Evolutionary conservation across 2,329 filamentous ascomycete species (phyloP), one percentile per base, ranked within the genome.

Genomic region (Diaporthe citriasiana): DNA sequence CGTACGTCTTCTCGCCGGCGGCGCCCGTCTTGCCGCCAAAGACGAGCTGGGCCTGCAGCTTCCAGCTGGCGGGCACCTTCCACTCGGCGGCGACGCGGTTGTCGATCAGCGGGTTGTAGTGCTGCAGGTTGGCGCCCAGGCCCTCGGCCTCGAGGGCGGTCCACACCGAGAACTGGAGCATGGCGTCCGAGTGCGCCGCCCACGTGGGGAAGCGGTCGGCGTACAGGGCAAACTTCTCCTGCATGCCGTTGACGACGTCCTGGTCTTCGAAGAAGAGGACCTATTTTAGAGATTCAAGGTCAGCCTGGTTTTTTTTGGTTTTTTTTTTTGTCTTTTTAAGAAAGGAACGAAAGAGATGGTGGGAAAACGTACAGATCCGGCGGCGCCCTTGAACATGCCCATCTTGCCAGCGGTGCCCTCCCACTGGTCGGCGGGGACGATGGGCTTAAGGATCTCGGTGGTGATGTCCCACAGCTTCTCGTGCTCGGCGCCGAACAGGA

Each of bases 51-150:
- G 93, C 92, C 81, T 92, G 90, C 77, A 97, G 89, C 80, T 90
- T 90, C 95, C 95, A 98, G 79, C 89, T 88, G 25, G 84, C 80
- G 56, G 94, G 93, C 42, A 97, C 79, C 73, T 88, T 88, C 93
- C 94, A 98, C 78, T 90, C 86, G 76, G 84, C 86, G 57, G 88
- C 85, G 70, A 95, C 93, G 85, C 92, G 90, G 77, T 88, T 87
- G 84, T 97, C 93, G 78, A 97, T 90, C 74, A 98, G 84, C 27
- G 95, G 95, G 89, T 95, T 97, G 88, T 97, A 97, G 87, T 98
- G 95, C 88, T 98, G 95, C 70, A 98, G 89, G 88, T 95, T 97
- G 82, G 93, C 93, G 77, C 95, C 95, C 73, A 97, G 90, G 40
- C 95, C 95, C 82, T 97, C 94, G 75, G 92, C 88, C 85, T 95